These are phyloP conservation scores for Litchi chinensis DNA, from an alignment of 345 rosid species.

Conservation along the genomic window DNA sequence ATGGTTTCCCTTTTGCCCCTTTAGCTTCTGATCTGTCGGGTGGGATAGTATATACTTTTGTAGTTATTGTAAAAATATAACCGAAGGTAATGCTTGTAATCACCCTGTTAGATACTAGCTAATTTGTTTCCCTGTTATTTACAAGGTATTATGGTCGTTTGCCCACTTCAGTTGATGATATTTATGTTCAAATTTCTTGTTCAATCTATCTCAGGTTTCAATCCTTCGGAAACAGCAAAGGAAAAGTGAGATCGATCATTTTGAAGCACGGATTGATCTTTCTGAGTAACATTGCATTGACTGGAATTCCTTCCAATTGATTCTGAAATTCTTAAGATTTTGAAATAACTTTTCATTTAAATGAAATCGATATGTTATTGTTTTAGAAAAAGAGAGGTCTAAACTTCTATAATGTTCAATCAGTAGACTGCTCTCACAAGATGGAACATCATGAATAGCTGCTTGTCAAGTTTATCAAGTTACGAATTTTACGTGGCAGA, in stretches of 20 bases:
- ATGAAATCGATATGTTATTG: not conserved
- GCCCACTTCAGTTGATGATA: no score
- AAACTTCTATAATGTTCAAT: no score
- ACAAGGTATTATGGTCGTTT: no score
- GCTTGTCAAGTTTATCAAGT: no score
- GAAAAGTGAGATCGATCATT: slow-evolving; percentile 52
- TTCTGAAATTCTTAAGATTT: not conserved
- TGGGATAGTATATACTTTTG: no score
- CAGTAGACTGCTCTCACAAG: no score
- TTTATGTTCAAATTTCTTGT: not conserved
- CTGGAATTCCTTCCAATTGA: not conserved
- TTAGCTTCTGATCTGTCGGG: no score
- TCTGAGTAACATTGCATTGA: slow-evolving; percentile 17
- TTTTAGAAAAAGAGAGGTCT: no score
- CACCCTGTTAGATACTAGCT: not conserved
- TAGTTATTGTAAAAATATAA: not conserved
- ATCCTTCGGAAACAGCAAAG: slow-evolving; percentile 57
- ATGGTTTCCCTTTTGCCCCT: no score
- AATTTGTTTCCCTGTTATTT: no score
- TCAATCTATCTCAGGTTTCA: slow-evolving; percentile 54
- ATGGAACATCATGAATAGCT: no score
- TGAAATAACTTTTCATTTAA: not conserved
- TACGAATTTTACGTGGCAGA: no score
- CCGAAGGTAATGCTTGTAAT: not conserved
- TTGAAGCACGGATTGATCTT: slow-evolving; percentile 87